Evolutionary conservation across 148 eudicot genomes (phyloP), one percentile per base, ranked within the genome.

Genomic region (Rhododendron henanense): DNA sequence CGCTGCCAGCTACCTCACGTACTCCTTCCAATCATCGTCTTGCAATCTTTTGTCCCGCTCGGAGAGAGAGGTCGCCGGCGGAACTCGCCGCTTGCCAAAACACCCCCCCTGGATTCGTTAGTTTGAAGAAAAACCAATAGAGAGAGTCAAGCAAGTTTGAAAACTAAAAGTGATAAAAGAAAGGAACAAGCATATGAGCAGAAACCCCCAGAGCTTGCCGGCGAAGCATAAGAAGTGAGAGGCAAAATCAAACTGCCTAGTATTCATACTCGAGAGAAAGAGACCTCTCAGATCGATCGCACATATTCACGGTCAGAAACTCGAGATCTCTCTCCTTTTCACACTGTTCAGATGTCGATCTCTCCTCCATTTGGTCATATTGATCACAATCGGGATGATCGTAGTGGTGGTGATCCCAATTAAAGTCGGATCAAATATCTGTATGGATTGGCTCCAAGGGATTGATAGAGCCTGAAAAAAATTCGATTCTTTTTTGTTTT

Each of bases 341-440:
- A 65, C 81, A 87, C 6, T 85, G 83, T 80, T 86, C 90, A 63
- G 89, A 76, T 39, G 87, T 88, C 6, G 84, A 92, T 67, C 85
- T 79, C 94, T 94, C 96, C 35, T 93, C 94, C 93, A 92, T 89
- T 81, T 86, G 92, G 63, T 91, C 92, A 85, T 90, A 91, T 19
- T 86, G 88, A 81, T 88, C 92, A 88, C 87, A 86, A 59, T 89
- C 90, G 63, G 88, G 86, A 86, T 88, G 87, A 83, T 89, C 85
- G 50, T 91, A 93, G 23, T 93, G 94, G 35, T 88, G 95, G 85
- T 87, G 84, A 83, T 89, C 94, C 39, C 39, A 37, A 37, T 37
- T 37, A 37, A 37, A 37, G 4, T 37, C 4, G 4, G 39, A 37
- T 37, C 0, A 37, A 37, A 37, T 37, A 37, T 37, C 39, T 37